A percentile compares a stretch with the other conserved stretches of the same genome.
These are phyloP conservation scores for Sordariomycetes sp. DNA, from an alignment of 2,329 filamentous ascomycete species.

Conservation along the genomic window DNA sequence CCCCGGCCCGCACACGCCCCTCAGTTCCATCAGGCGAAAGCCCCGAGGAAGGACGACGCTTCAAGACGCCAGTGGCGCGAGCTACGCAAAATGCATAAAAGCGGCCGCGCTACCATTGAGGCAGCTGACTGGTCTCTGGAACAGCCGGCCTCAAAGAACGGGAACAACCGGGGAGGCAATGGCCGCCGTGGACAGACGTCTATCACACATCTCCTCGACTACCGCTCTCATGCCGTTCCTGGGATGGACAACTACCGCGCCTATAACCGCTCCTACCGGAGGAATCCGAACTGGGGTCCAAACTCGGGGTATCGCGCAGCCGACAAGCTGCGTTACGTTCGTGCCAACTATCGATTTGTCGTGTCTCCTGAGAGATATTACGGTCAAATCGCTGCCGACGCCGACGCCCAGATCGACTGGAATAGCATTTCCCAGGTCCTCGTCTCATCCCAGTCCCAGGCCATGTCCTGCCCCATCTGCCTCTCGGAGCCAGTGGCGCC, in stretches of 20 bases:
- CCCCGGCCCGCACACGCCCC: slow-evolving; percentile 17
- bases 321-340: slow-evolving; percentile 83
- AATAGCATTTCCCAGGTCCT: slow-evolving; percentile 81
- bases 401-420: slow-evolving; percentile 88
- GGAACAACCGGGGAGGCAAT: slow-evolving; percentile 33
- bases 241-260: slow-evolving; percentile 59
- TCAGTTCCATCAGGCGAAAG: slow-evolving; percentile 17
- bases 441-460: slow-evolving; percentile 80
- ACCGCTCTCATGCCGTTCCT: slow-evolving; percentile 1
- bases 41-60: slow-evolving; percentile 65
- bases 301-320: slow-evolving; percentile 83
- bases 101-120: slow-evolving; percentile 43
- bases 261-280: slow-evolving; percentile 47
- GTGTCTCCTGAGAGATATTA: slow-evolving; percentile 78
- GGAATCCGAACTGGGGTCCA: slow-evolving; percentile 71
- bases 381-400: slow-evolving; percentile 67
- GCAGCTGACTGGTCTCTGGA: slow-evolving; percentile 57
- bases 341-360: slow-evolving; percentile 96
- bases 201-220: slow-evolving; percentile 79
- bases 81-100: slow-evolving; percentile 50
- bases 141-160: slow-evolving; percentile 48
- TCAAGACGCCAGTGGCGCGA: slow-evolving; percentile 77
- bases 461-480: slow-evolving; percentile 86
- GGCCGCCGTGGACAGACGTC: slow-evolving; percentile 83
- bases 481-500: slow-evolving; percentile 86